Evolutionary conservation across 345 rosid species (phyloP), one percentile per base, ranked within the genome.

Genomic region (Hibiscus syriacus): DNA sequence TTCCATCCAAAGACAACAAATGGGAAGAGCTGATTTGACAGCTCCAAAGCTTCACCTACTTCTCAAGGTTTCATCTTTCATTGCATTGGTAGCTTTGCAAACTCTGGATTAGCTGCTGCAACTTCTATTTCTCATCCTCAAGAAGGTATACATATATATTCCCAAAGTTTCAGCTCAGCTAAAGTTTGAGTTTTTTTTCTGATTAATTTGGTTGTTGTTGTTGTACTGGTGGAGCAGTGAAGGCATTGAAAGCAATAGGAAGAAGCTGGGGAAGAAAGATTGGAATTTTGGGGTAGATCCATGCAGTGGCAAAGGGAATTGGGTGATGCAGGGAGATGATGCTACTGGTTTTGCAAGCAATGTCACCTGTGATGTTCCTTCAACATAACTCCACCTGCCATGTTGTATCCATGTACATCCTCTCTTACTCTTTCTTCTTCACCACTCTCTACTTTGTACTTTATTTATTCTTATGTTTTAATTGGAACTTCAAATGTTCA

Each of bases 281-380:
- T 92, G 96, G 96, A 73, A 84, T 55, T 87, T 87, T 56, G 69
- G 73, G 16, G 74, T 77, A 63, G 98, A 90, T 71, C 97, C 97
- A 14, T 92, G 97, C 73, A 84, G 88, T 70, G 85, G 90, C 19
- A 68, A 78, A 71, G 89, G 86, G 76, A 88, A 80, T 45, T 90
- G 93, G 95, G 53, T 13, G 0, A 39, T 34, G 2, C 10, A 19
- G 20, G 84, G 71, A 60, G 34, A 23, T 56, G 55, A 74, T 71
- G 75, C 3, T 23, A 3, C 3, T 7, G 84, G 82, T 9, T 67
- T 78, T 63, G 83, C 82, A 73, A 88, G 84, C 83, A 83, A 38
- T 25, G 77, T 92, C 56, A 78, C 73, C 55, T 92, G 97, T 39
- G 65, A 76, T 90, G 93, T 77, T 57, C 83, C 39, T 85, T 76